Evolutionary conservation across 768 basidiomycete species (phyloP).

Genomic region (Infundibulicybe gibba): DNA sequence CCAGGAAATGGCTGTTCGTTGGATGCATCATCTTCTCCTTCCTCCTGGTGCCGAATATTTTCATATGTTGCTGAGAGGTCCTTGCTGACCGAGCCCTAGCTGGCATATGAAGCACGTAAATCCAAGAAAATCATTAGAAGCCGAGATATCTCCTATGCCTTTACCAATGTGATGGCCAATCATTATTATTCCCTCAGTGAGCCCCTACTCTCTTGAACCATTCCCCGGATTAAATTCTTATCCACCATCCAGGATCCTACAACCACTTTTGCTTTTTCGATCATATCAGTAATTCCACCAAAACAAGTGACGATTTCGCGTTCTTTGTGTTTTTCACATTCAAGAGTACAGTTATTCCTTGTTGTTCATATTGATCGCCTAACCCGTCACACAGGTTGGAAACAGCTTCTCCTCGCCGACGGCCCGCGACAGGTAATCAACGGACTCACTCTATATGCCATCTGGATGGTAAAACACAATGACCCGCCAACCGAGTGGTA

Average conservation of each 20-base stretch:
- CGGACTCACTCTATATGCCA: constrained; percentile 92
- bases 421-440: constrained; percentile 98
- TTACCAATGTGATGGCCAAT: constrained; percentile 97
- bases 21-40: constrained; percentile 99
- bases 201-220: constrained; percentile 3
- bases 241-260: constrained; percentile 66
- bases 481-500: constrained; percentile 49
- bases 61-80: too few species aligned
- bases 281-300: constrained; percentile 93
- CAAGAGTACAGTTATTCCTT: constrained; percentile 66
- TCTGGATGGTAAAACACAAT: constrained; percentile 50
- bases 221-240: background rate
- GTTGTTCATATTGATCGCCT: background rate
- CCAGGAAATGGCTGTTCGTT: constrained; percentile 95
- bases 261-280: constrained; percentile 98
- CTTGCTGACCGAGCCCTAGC: constrained; percentile 33
- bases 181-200: constrained; percentile 82
- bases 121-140: constrained; percentile 91
- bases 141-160: constrained; percentile 96
- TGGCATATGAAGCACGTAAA: constrained; percentile 91
- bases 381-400: constrained; percentile 57
- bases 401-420: constrained; percentile 86
- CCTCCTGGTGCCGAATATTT: constrained; percentile 64
- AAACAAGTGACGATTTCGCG: constrained; percentile 95
- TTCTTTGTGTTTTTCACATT: constrained; percentile 99